These are phyloP conservation scores for Pestalotiopsis sp. DNA, from an alignment of 2,329 filamentous ascomycete genomes.

Conservation along the genomic window DNA sequence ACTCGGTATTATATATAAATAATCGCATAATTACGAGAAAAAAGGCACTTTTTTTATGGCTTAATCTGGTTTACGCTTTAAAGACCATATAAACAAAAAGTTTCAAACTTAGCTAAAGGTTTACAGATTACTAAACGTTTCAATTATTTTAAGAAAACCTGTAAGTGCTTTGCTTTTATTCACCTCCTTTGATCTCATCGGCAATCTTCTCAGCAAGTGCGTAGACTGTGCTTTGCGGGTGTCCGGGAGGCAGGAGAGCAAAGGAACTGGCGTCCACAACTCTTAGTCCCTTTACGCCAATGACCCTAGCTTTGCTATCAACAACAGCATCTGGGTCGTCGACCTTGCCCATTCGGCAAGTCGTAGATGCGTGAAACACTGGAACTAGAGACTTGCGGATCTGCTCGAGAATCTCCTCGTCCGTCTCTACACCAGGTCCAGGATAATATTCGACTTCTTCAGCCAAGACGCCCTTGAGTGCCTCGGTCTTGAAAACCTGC, in stretches of 20 bases:
- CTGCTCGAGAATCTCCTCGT: slow-evolving; percentile 14
- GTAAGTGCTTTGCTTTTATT: neutral
- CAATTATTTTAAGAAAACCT: too few relatives aligned
- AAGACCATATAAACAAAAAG: too few relatives aligned
- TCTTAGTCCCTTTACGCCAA: slow-evolving; percentile 18
- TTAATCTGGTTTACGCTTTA: too few relatives aligned
- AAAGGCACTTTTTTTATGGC: too few relatives aligned
- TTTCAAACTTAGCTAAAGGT: too few relatives aligned
- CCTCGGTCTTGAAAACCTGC: slow-evolving; percentile 20
- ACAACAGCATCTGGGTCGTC: slow-evolving; percentile 20
- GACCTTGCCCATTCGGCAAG: slow-evolving; percentile 20
- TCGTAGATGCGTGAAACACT: slow-evolving; percentile 20
- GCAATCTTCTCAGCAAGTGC: slow-evolving; percentile 16
- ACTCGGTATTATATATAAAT: too few relatives aligned
- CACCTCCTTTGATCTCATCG: neutral
- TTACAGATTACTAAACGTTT: too few relatives aligned
- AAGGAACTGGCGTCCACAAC: slow-evolving; percentile 19
- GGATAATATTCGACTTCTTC: slow-evolving; percentile 11
- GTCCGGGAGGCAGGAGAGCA: slow-evolving; percentile 16
- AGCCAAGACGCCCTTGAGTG: slow-evolving; percentile 5
- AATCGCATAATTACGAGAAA: too few relatives aligned
- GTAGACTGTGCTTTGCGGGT: slow-evolving; percentile 15
- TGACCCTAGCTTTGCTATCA: slow-evolving; percentile 19
- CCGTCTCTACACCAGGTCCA: slow-evolving; percentile 2
- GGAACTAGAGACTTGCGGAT: slow-evolving; percentile 16